Base-by-base conservation (phyloP, 2,329 filamentous ascomycete genomes). In the Penicillium sclerotiorum region DNA sequence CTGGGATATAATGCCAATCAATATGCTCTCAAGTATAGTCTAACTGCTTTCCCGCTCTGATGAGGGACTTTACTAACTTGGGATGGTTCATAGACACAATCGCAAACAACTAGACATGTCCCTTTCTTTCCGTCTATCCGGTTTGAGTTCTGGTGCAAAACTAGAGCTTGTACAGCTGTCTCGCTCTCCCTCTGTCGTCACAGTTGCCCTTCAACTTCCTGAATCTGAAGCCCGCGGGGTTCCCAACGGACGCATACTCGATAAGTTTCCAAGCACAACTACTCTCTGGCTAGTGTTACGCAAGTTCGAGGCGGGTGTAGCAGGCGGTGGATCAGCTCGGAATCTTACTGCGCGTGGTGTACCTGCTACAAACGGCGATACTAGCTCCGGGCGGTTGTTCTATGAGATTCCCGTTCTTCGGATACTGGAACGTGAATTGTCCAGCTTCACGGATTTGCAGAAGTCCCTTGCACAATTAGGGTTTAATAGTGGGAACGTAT, bases 121-220 rank as follows among this genome's bases (percentile, higher is more conserved):
- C 6, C 81, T 90, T 48, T 87, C 89, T 35, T 90, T 92, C 68
- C 86, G 93, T 40, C 84, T 93, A 22, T 88, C 91, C 5, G 90
- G 91, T 42, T 85, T 99, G 5, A 79, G 82, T 11, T 83, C 89
- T 30, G 94, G 94, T 54, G 93, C 94, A 51, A 95, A 95, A 67
- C 84, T 99, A 50, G 92, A 97, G 67, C 88, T 99, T 42, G 87
- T 96, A 18, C 86, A 90, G 66, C 86, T 88, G 51, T 94, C 92
- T 38, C 89, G 89, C 49, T 94, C 91, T 0, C 88, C 92, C 0
- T 87, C 90, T 1, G 87, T 88, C 40, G 87, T 99, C 48, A 91
- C 88, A 33, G 87, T 99, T 35, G 93, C 90, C n/a, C 77, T 99
- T 11, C 89, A 95, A 66, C 77, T 96, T 22, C 89, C 90, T 3